These are phyloP conservation scores for Eucalyptus tenuipes DNA, from an alignment of 345 rosid genomes.

Conservation along the genomic window DNA sequence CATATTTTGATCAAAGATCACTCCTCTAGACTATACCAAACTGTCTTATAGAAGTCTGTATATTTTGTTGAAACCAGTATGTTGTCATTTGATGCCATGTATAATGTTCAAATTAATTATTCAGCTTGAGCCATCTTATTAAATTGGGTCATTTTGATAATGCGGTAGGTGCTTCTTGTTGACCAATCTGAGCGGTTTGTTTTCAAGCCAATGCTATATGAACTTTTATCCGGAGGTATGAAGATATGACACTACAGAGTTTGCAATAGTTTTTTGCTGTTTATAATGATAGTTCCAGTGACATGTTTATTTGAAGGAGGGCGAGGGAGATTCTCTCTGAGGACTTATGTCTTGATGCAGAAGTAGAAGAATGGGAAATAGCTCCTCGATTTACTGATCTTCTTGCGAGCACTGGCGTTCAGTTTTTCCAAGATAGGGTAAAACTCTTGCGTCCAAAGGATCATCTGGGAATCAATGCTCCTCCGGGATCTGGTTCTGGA, in stretches of 20 bases:
- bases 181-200: conserved; percentile 92
- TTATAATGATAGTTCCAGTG: not conserved
- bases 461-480: conserved; percentile 40
- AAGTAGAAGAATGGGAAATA: conserved; percentile 96
- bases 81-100: not conserved
- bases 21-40: not conserved
- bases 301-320: not conserved
- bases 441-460: conserved; percentile 57
- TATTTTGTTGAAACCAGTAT: not conserved
- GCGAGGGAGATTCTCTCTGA: not conserved
- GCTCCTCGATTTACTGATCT: conserved; percentile 90
- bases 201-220: conserved; percentile 94
- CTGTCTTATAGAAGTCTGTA: not conserved
- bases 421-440: conserved; percentile 74
- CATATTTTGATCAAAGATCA: not conserved
- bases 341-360: conserved; percentile 24
- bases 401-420: conserved; percentile 58
- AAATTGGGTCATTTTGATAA: not conserved
- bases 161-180: conserved; percentile 71
- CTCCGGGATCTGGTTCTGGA: conserved; percentile 29
- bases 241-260: not conserved
- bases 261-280: not conserved
- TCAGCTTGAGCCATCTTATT: not conserved
- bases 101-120: not conserved
- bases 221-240: conserved; percentile 86